Evolutionary conservation across 202 grass and related monocot genomes (phyloP).

Genomic region (Saccharum hybrid): DNA sequence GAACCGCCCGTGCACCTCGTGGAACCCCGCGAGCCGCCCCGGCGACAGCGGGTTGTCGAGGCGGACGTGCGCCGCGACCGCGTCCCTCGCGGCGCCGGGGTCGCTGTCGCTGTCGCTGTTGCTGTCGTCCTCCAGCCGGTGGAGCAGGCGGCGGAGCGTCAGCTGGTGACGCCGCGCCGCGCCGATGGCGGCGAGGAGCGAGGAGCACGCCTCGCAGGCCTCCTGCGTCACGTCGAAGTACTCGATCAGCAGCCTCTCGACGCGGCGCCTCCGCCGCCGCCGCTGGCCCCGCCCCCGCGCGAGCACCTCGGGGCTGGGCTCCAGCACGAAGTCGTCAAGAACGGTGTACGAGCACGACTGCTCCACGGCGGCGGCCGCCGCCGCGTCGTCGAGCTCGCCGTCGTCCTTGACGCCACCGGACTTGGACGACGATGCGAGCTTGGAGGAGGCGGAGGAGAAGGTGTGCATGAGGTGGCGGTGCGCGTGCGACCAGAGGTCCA

Average conservation of each 20-base stretch:
- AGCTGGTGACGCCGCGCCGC: conserved; percentile 58
- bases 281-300: neutral
- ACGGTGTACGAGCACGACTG: conserved; percentile 56
- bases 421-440: neutral
- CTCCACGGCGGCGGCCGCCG: neutral
- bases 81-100: neutral
- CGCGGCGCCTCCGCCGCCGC: neutral
- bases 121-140: conserved; percentile 15
- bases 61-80: conserved; percentile 46
- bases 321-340: conserved; percentile 62
- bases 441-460: conserved; percentile 24
- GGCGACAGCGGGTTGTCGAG: conserved; percentile 68
- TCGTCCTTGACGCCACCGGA: neutral
- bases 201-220: conserved; percentile 65
- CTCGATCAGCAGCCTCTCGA: conserved; percentile 55
- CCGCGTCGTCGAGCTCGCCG: neutral
- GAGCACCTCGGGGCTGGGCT: conserved; percentile 62
- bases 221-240: conserved; percentile 71
- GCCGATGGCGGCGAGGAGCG: conserved; percentile 55
- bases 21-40: conserved; percentile 43
- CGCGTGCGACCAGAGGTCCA: conserved; percentile 79
- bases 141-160: conserved; percentile 53
- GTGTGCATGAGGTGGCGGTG: conserved; percentile 55
- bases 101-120: neutral
- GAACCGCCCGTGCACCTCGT: conserved; percentile 52